Evolutionary conservation across 495 filamentous ascomycete species (phyloP), one percentile per base, ranked within the genome.

Genomic region (Daldinia decipiens): DNA sequence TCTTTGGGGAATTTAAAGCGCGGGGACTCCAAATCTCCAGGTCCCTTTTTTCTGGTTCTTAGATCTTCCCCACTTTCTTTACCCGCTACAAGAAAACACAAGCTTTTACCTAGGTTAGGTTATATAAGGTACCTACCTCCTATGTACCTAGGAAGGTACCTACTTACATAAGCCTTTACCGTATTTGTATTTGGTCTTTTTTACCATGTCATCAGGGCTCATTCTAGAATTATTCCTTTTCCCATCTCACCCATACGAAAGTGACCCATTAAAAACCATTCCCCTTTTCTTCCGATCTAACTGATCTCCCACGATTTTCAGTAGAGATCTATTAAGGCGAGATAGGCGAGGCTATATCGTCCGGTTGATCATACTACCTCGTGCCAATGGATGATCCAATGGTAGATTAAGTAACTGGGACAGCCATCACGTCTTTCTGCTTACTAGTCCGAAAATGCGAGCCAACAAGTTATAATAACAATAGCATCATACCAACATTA

Each of bases 141-240:
- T n/a, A n/a, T n/a, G n/a, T n/a, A n/a, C n/a, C n/a, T n/a, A n/a
- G n/a, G n/a, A n/a, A n/a, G n/a, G n/a, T n/a, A n/a, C n/a, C n/a
- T n/a, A n/a, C n/a, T 17, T 58, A 55, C 26, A 0, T 55, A 56
- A 31, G 12, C 34, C 17, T 21, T 21, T 32, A 58, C 54, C 31
- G 19, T 60, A 40, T 55, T 12, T 27, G 29, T 12, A 52, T 29
- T 29, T 43, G 39, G 17, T 40, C 34, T 24, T 45, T 57, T 38
- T 38, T 34, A 29, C 32, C 52, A 32, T 61, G 27, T 38, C 40
- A 51, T 62, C n/a, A n/a, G n/a, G n/a, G n/a, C 21, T 51, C 43
- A 62, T 71, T 71, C 68, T 71, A 71, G 68, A 71, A 71, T 38
- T 31, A 13, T 71, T 71, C 63, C n/a, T 51, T 55, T 40, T 40